phyloP scores from a whole-genome alignment of 1,139 yeast species.

The Suhomyces choctaworum region DNA sequence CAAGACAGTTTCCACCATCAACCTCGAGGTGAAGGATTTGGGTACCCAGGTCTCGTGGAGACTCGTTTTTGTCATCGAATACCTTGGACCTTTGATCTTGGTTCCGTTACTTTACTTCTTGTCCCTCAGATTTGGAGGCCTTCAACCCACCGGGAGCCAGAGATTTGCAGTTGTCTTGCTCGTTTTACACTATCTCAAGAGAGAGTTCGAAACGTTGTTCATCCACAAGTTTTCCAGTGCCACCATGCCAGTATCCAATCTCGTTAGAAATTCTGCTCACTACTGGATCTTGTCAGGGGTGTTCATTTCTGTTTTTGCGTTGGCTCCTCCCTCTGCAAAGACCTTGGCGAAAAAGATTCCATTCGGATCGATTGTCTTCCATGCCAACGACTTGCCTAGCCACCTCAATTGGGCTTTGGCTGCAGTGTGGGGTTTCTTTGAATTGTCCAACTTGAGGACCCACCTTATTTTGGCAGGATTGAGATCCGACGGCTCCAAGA shows the following conservation, averaged over 20 bases:
- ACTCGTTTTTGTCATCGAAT: slow-evolving; percentile 82
- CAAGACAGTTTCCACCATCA: slow-evolving; percentile 28
- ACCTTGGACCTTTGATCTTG: slow-evolving; percentile 81
- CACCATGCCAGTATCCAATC: slow-evolving; percentile 87
- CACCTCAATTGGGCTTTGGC: slow-evolving; percentile 34
- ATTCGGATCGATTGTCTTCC: slow-evolving; percentile 16
- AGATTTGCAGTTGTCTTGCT: slow-evolving; percentile 53
- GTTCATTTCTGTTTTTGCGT: slow-evolving; percentile 58
- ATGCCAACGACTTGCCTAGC: slow-evolving; percentile 28
- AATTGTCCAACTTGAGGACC: slow-evolving; percentile 68
- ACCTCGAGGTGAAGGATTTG: slow-evolving; percentile 70
- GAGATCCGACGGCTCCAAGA: slow-evolving; percentile 48
- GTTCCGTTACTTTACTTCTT: slow-evolving; percentile 67
- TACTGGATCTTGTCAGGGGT: slow-evolving; percentile 90
- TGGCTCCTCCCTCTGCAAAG: slow-evolving; percentile 56
- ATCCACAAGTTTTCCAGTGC: slow-evolving; percentile 83
- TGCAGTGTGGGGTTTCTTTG: slow-evolving; percentile 62
- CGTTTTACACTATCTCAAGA: slow-evolving; percentile 75
- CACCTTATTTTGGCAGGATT: slow-evolving; percentile 63
- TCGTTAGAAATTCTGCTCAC: slow-evolving; percentile 86
- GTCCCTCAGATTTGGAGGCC: slow-evolving; percentile 23
- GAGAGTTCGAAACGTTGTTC: slow-evolving; percentile 82
- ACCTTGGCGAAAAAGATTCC: slow-evolving; percentile 4
- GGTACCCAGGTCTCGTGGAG: slow-evolving; percentile 96
- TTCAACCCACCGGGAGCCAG: slow-evolving; percentile 53